Base-by-base conservation (phyloP, 139 green algal genomes). In the Coelastrella sp. region DNA sequence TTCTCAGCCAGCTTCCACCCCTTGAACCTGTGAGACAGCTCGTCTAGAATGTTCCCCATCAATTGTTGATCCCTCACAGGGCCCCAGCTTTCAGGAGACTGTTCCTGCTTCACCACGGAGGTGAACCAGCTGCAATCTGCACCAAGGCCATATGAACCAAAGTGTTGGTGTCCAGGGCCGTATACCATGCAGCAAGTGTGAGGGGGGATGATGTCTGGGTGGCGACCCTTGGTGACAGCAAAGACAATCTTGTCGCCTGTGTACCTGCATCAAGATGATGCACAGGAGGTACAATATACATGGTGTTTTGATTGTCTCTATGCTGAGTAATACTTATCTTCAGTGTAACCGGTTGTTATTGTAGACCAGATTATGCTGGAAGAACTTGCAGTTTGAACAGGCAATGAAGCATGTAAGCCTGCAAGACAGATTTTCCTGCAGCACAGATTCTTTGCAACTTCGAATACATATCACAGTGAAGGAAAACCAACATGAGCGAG, bases 51-150 rank as follows among this genome's bases (percentile, higher is more conserved):
- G 5, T 37, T 41, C 25, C 63, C 60, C 25, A 84, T 48, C 3
- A 9, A 60, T n/a, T 45, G 35, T 2, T 38, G 35, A 51, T 75
- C 57, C 3, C n/a, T 51, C 3, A 84, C 62, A 0, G 57, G 38
- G 7, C 82, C 82, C 82, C 82, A 87, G 17, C 8, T 67, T 38
- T 87, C 82, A 50, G 32, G 19, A 3, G 32, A 30, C 34, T 6
- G 4, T 8, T 27, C 64, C 9, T 25, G n/a, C 1, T 27, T 71
- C 5, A 13, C 64, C 9, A n/a, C 50, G 9, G 82, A 77, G 5
- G 71, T 63, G 41, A 87, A 87, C 82, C 82, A 87, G 38, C 73
- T 68, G 71, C 41, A 68, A 5, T 87, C 82, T 5, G 37, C 37
- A 5, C 82, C 82, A 8, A 87, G 17, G 17, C 82, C 82, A n/a